Conservation (phyloP, 2,329 filamentous ascomycete genomes). For the Xylariaceae sp. region DNA sequence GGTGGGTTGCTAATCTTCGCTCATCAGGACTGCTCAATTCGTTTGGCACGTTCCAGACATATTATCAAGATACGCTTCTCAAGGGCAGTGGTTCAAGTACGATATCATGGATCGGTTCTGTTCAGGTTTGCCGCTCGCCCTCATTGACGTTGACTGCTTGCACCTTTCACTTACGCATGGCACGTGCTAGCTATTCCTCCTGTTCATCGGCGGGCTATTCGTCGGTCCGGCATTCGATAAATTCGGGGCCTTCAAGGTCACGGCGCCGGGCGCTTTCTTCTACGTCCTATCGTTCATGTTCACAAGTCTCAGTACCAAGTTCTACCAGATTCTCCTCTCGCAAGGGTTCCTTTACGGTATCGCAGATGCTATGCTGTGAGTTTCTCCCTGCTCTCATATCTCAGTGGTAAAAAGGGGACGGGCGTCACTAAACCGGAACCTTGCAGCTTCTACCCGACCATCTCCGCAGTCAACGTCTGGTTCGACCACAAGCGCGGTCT, state of each 20-base stretch:
- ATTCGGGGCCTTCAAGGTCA: neutral
- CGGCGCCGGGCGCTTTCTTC: neutral
- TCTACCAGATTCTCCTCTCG: neutral
- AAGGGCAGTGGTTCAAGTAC: neutral
- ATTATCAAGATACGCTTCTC: neutral
- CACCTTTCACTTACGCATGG: neutral
- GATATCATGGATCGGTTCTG: neutral
- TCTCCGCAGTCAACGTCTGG: neutral
- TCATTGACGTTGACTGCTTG: too few relatives aligned
- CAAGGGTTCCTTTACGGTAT: neutral
- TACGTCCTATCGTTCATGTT: neutral
- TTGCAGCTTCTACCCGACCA: neutral
- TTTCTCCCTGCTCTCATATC: neutral
- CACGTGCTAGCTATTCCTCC: neutral
- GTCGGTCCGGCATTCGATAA: neutral
- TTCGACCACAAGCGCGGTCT: constrained; percentile 1
- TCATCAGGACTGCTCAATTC: neutral
- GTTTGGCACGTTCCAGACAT: neutral
- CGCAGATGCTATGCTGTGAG: neutral
- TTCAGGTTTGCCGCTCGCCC: neutral
- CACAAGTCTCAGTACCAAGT: neutral
- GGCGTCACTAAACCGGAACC: too few relatives aligned
- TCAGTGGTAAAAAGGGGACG: too few relatives aligned
- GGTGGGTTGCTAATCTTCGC: neutral
- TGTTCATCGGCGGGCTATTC: neutral